Evolutionary conservation across 192 early-diverging fungal species (phyloP), one percentile per base, ranked within the genome.

Genomic region (Pecoramyces ruminantium): DNA sequence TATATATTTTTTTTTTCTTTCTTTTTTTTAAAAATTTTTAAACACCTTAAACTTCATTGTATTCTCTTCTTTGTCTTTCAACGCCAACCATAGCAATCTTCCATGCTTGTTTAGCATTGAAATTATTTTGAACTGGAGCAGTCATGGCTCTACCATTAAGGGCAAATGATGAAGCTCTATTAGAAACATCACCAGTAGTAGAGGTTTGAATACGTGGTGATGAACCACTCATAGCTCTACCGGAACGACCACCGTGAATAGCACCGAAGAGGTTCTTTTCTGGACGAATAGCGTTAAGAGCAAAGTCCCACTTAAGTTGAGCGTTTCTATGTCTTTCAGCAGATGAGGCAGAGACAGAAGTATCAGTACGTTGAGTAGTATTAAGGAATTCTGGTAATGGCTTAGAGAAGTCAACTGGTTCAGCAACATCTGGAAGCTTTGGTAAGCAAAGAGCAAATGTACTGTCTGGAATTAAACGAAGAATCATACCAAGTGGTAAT

Each of bases 401-500:
- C 9, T 67, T 0, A n/a, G 25, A n/a, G 11, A 67, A 67, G 51
- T 67, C 51, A 67, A 67, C 51, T 67, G 51, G 51, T 4, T 25
- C 51, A 67, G 25, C 25, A 25, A 2, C 51, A 9, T 0, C 51
- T 67, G 51, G 51, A n/a, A 6, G 3, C 25, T 67, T 67, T 67
- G 51, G 51, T 67, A 67, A 67, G 18, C 51, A 67, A 9, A 17
- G 17, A 67, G 51, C 21, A 27, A 67, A 67, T 4, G 25, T 11
- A 67, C 51, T 67, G 82, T 96, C 94, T 2, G 98, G 98, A 28
- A 96, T 86, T 25, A 98, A 84, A n/a, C 96, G 89, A 77, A 98
- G 89, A 9, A 96, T 81, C 29, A 92, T 91, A 79, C 96, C 98
- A 29, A 98, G 85, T 2, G 94, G 94, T 18, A 99, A 82, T 11